A percentile compares a stretch with the other conserved stretches of the same genome.
Evolutionary conservation across 2,329 filamentous ascomycete species (phyloP).

Genomic region (Talaromyces piceae): DNA sequence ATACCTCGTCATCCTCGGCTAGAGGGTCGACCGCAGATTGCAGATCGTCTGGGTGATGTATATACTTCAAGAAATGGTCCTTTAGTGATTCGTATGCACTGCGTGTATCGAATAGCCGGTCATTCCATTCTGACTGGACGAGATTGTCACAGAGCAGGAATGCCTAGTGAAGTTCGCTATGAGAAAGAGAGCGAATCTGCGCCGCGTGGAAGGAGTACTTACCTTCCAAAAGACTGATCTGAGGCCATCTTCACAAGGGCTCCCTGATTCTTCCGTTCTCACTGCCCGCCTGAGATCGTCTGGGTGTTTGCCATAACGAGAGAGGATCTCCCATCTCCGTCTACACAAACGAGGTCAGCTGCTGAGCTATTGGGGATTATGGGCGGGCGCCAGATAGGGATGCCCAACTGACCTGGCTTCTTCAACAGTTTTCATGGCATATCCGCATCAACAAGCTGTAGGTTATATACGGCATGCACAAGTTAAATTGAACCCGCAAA

Average conservation of each 20-base stretch:
- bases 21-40: conserved; percentile 71
- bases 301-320: conserved; percentile 46
- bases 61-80: conserved; percentile 69
- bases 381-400: not conserved
- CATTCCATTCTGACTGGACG: conserved; percentile 60
- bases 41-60: conserved; percentile 76
- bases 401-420: conserved; percentile 46
- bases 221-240: conserved; percentile 93
- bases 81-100: conserved; percentile 65
- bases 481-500: not conserved
- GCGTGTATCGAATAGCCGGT: conserved; percentile 60
- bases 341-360: conserved; percentile 33
- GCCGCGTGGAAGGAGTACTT: conserved; percentile 14
- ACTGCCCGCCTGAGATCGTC: conserved; percentile 60
- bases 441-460: conserved; percentile 1
- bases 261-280: conserved; percentile 50
- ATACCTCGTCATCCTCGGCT: conserved; percentile 67
- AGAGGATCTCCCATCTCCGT: conserved; percentile 60
- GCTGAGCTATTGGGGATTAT: not conserved
- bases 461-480: not conserved
- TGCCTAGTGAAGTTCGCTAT: conserved; percentile 46
- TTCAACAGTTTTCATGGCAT: conserved; percentile 47
- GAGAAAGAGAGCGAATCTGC: conserved; percentile 3
- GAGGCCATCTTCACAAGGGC: conserved; percentile 63
- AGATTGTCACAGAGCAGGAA: conserved; percentile 72